A percentile compares a stretch with the other conserved stretches of the same genome.
These are phyloP conservation scores for Hymenoscyphus salicellus DNA, from an alignment of 2,329 filamentous ascomycete species.

Conservation along the genomic window DNA sequence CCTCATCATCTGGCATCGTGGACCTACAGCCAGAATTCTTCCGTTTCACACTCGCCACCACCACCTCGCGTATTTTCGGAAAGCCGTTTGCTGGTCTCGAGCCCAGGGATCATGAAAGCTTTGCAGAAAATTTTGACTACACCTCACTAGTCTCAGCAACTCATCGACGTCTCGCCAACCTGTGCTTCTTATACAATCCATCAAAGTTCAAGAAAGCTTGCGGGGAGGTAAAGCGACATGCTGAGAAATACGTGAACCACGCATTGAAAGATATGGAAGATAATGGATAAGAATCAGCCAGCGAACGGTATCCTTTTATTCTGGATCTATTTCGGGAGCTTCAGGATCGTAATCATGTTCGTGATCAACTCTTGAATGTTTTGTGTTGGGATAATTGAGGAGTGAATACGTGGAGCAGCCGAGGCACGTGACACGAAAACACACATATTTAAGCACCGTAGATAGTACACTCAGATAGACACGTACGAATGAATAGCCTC, in stretches of 20 bases:
- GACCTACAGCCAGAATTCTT: conserved; percentile 57
- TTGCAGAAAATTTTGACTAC: conserved; percentile 3
- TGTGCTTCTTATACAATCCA: not conserved
- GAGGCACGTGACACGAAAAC: no score
- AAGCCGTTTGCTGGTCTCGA: conserved; percentile 44
- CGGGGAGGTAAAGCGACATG: not conserved
- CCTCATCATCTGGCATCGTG: conserved; percentile 35
- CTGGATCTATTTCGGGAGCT: conserved; percentile 2
- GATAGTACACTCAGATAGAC: no score
- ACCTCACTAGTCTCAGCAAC: not conserved
- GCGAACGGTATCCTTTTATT: not conserved
- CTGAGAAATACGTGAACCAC: not conserved
- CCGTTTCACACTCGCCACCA: conserved; percentile 52
- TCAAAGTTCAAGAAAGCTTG: not conserved
- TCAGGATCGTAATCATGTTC: conserved; percentile 9
- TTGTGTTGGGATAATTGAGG: no score
- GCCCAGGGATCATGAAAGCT: conserved; percentile 4
- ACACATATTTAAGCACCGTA: no score
- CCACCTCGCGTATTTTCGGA: conserved; percentile 58
- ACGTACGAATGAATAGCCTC: no score
- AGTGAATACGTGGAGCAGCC: no score
- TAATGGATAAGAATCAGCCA: not conserved
- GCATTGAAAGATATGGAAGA: not conserved
- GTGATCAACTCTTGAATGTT: conserved; percentile 34
- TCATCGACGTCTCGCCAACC: not conserved